phyloP scores from a whole-genome alignment of 2,329 filamentous ascomycete species.

The Ophiostoma sp. region DNA sequence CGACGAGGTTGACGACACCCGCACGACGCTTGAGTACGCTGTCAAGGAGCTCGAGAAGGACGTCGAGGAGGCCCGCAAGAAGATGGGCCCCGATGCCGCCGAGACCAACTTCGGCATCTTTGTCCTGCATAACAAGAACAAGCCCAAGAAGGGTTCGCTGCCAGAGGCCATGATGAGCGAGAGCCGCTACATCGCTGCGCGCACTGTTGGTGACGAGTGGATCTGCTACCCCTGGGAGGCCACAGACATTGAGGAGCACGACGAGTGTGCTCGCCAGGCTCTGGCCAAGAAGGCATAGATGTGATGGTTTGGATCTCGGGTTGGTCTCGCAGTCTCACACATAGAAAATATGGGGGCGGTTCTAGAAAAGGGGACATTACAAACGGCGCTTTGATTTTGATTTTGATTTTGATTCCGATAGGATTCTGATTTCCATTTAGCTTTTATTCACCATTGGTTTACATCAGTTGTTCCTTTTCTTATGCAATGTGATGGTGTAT shows the following conservation, averaged over 20 bases:
- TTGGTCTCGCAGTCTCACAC: not conserved
- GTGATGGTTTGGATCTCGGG: not conserved
- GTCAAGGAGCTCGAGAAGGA: conserved; percentile 93
- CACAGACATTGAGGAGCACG: conserved; percentile 87
- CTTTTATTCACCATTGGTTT: conserved; percentile 7
- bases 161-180: conserved; percentile 70
- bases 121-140: conserved; percentile 98
- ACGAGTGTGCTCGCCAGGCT: conserved; percentile 57
- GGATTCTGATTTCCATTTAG: not conserved
- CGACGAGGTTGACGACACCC: conserved; percentile 92
- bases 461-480: not conserved
- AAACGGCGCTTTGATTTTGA: conserved; percentile 6
- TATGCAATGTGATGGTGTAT: not conserved
- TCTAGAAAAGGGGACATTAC: conserved; percentile 3
- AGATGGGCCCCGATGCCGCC: conserved; percentile 57
- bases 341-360: not conserved
- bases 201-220: conserved; percentile 91
- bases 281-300: conserved; percentile 19
- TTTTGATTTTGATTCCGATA: not conserved
- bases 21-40: conserved; percentile 90
- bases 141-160: conserved; percentile 84
- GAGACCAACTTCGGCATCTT: conserved; percentile 91
- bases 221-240: conserved; percentile 99
- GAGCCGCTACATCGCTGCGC: conserved; percentile 74
- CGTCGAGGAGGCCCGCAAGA: conserved; percentile 71